Percentiles rank a stretch among this genome's conserved stretches.
These are phyloP conservation scores for Solidago caesia DNA, from an alignment of 129 eudicot genomes.

Conservation along the genomic window DNA sequence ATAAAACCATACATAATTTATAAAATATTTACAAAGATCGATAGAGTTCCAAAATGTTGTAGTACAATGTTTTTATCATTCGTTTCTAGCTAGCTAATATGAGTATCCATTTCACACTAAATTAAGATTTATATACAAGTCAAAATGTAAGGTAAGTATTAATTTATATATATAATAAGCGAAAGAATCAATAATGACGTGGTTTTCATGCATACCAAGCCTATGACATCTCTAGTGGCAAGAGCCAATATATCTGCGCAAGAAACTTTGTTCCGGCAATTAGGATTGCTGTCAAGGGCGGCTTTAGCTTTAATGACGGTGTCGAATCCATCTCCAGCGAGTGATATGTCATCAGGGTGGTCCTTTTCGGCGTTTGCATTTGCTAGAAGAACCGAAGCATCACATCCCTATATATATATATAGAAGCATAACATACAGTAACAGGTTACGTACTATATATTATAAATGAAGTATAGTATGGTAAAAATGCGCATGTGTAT, in stretches of 20 bases:
- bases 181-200: background rate
- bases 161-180: background rate
- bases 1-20: background rate
- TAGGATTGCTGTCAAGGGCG: slow-evolving; percentile 55
- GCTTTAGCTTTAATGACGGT: slow-evolving; percentile 73
- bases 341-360: slow-evolving; percentile 58
- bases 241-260: slow-evolving; percentile 83
- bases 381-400: slow-evolving; percentile 63
- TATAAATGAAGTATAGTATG: too few species aligned
- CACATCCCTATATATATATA: slow-evolving; percentile 62
- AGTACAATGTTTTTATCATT: too few species aligned
- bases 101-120: too few species aligned
- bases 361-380: slow-evolving; percentile 64
- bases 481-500: background rate
- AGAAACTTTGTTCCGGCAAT: slow-evolving; percentile 63
- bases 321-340: slow-evolving; percentile 87
- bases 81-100: too few species aligned
- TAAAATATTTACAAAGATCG: background rate
- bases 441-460: background rate
- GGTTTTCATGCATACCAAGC: slow-evolving; percentile 43
- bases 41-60: background rate
- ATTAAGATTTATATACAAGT: too few species aligned
- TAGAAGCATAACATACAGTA: background rate
- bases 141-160: background rate
- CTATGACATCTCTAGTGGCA: slow-evolving; percentile 79